A percentile compares a stretch with the other conserved stretches of the same genome.
These are phyloP conservation scores for Fusarium nodosum DNA, from an alignment of 2,329 filamentous ascomycete genomes.

Conservation along the genomic window DNA sequence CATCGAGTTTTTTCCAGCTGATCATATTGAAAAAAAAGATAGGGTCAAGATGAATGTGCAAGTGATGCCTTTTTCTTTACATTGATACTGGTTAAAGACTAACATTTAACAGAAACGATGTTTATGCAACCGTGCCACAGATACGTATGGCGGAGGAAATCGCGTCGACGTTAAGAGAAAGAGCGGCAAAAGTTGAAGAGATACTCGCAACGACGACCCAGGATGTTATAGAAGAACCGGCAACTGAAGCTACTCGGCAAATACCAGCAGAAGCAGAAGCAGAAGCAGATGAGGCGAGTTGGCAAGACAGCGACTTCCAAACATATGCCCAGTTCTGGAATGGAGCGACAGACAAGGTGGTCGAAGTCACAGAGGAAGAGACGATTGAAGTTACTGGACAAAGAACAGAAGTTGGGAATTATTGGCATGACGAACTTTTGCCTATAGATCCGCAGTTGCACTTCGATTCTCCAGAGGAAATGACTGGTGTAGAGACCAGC, in stretches of 20 bases:
- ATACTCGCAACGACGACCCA: background rate
- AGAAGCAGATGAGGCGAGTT: background rate
- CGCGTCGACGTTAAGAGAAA: background rate
- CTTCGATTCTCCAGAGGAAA: background rate
- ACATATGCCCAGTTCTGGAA: background rate
- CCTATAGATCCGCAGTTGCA: background rate
- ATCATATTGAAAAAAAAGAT: background rate
- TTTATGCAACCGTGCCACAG: background rate
- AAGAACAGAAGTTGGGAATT: background rate
- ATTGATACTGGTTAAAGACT: background rate
- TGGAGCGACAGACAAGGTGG: background rate
- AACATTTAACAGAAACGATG: background rate
- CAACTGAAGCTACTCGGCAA: background rate
- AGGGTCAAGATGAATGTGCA: background rate
- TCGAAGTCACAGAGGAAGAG: background rate
- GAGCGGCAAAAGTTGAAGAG: background rate
- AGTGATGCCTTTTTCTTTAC: background rate
- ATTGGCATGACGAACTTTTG: background rate
- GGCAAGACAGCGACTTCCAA: background rate
- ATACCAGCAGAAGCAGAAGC: background rate
- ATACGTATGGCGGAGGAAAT: background rate
- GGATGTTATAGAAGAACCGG: background rate
- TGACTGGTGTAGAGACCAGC: background rate
- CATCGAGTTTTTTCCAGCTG: slow-evolving; percentile 9
- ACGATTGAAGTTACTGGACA: background rate